Evolutionary conservation across 306 rosid species (phyloP), one percentile per base, ranked within the genome.

Genomic region (Cucurbita ficifolia): DNA sequence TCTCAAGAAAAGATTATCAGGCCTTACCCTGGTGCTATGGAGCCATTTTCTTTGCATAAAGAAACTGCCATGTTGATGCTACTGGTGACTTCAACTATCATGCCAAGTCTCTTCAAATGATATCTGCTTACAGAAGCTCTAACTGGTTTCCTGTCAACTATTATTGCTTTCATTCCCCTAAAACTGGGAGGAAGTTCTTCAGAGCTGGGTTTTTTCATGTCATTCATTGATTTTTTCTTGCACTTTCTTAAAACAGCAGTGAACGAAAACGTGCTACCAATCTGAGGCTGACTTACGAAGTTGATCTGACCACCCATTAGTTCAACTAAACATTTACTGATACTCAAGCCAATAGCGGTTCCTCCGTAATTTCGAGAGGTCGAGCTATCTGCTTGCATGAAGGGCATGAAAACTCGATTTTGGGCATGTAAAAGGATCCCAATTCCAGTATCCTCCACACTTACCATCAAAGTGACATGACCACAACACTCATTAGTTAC

Each of bases 321-420:
- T 76, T 95, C 99, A 69, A 91, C 99, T 55, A 95, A 79, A 81
- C 99, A 95, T 84, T 95, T 91, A 48, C 96, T 95, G 77, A 95
- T 95, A 85, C 99, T 95, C 86, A 95, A 87, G 65, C 99, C 99
- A 38, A 95, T 95, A 70, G 97, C 99, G 56, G 99, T 95, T 71
- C 99, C 99, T 8, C 99, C 99, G 74, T 91, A 95, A 70, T 91
- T 82, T 83, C 97, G 82, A 52, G 99, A 95, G 38, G 96, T 95
- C 52, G 99, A 95, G 86, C 99, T 95, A 79, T 95, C 99, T 24
- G 93, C 99, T 76, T 95, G 99, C 89, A 91, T 90, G 84, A 95
- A 95, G 56, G 99, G 99, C 86, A 70, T 87, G 87, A 91, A 91
- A 79, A 95, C 89, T 55, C 89, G 86, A 68, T 84, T 87, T 80